Percentiles rank a stretch among this genome's conserved stretches.
These are phyloP conservation scores for Micromonas pusilla DNA, from an alignment of 139 green algal genomes.

Conservation along the genomic window DNA sequence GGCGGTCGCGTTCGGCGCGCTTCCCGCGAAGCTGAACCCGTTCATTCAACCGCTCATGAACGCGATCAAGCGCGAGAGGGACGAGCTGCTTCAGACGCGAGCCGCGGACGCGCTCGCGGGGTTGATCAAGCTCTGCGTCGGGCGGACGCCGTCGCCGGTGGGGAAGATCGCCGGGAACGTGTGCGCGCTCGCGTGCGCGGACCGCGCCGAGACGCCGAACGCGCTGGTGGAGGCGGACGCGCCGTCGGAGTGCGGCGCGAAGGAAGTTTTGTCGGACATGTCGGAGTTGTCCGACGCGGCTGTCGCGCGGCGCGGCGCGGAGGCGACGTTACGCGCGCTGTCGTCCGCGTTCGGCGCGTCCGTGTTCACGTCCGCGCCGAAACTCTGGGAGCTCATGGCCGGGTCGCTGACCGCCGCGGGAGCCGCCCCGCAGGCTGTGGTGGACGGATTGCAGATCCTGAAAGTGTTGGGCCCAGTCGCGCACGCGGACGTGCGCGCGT, in stretches of 20 bases:
- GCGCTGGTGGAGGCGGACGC: not conserved
- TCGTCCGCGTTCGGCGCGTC: constrained; percentile 36
- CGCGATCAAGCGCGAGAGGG: constrained; percentile 57
- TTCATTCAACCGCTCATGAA: constrained; percentile 89
- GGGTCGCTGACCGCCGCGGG: constrained; percentile 36
- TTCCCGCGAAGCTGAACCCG: constrained; percentile 84
- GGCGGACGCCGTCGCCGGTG: constrained; percentile 66
- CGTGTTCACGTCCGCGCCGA: constrained; percentile 53
- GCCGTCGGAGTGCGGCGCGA: constrained; percentile 7
- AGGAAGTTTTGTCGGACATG: not conserved
- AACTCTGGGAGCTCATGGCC: constrained; percentile 56
- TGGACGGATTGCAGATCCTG: constrained; percentile 56
- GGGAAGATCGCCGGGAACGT: constrained; percentile 83
- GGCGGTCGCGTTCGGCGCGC: constrained; percentile 42
- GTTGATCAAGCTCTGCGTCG: constrained; percentile 53
- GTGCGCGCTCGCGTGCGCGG: constrained; percentile 59
- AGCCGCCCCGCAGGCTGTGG: constrained; percentile 20
- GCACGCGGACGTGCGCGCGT: constrained; percentile 39
- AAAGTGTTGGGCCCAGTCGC: constrained; percentile 52
- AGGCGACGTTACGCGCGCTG: constrained; percentile 54
- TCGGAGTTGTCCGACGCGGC: constrained; percentile 9
- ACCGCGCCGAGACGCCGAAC: constrained; percentile 44
- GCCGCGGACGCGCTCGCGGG: constrained; percentile 59
- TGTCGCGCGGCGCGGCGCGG: constrained; percentile 49
- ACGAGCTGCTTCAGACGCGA: constrained; percentile 50